A percentile compares a stretch with the other conserved stretches of the same genome.
These are phyloP conservation scores for Ramularia collo-cygni DNA, from an alignment of 2,329 filamentous ascomycete species.

Conservation along the genomic window DNA sequence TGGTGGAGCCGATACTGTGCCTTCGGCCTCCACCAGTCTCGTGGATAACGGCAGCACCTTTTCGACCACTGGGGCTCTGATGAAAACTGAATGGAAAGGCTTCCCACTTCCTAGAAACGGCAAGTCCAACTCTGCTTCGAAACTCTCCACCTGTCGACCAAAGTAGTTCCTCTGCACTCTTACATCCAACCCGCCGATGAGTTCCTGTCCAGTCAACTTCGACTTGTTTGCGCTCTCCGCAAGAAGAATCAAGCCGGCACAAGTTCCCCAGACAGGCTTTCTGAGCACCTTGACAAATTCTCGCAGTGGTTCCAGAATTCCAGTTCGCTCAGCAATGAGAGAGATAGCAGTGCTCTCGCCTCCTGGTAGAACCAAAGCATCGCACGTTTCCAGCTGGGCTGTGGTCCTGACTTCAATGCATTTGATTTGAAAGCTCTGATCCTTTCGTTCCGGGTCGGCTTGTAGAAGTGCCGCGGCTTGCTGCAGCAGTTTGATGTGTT, in stretches of 20 bases:
- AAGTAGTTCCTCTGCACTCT: conserved; percentile 92
- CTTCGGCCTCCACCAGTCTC: neutral
- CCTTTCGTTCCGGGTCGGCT: neutral
- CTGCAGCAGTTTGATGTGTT: conserved; percentile 73
- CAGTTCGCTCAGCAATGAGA: conserved; percentile 73
- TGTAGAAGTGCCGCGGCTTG: conserved; percentile 54
- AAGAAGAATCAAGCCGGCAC: conserved; percentile 86
- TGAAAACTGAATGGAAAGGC: conserved; percentile 83
- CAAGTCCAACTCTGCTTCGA: conserved; percentile 67
- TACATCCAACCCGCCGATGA: conserved; percentile 87
- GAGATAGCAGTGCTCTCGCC: conserved; percentile 94
- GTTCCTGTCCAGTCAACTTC: conserved; percentile 84
- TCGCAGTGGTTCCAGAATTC: conserved; percentile 73
- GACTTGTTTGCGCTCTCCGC: conserved; percentile 80
- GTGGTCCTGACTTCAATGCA: conserved; percentile 77
- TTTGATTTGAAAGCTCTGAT: conserved; percentile 37
- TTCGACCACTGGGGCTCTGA: conserved; percentile 88
- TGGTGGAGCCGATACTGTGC: conserved; percentile 51
- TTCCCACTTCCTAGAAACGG: conserved; percentile 49
- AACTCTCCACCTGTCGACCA: conserved; percentile 86
- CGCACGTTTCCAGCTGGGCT: conserved; percentile 62
- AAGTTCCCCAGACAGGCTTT: conserved; percentile 91
- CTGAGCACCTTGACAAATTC: conserved; percentile 82
- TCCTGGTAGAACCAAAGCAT: conserved; percentile 82
- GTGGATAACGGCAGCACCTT: conserved; percentile 51